These are phyloP conservation scores for Leishmania tropica DNA, from an alignment of 208 protist species.

Conservation along the genomic window DNA sequence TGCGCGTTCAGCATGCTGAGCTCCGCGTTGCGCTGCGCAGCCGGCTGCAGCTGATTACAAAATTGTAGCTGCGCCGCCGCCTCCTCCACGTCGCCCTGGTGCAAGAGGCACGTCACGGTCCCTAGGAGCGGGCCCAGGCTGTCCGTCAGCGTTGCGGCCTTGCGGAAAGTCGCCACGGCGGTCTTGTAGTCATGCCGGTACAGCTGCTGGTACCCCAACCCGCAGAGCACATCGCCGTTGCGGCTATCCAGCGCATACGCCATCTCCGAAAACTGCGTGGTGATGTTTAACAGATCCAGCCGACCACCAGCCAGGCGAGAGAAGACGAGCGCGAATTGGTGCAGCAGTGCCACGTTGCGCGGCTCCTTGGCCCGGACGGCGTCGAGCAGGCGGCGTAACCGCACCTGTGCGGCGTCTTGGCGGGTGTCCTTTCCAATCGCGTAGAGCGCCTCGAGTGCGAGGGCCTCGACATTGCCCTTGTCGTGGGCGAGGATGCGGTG, in stretches of 20 bases:
- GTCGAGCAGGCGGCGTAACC: slow-evolving; percentile 66
- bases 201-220: slow-evolving; percentile 80
- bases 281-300: slow-evolving; percentile 65
- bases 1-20: slow-evolving; percentile 81
- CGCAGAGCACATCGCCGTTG: slow-evolving; percentile 82
- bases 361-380: slow-evolving; percentile 74
- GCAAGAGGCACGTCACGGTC: slow-evolving; percentile 69
- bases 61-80: slow-evolving; percentile 87
- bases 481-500: slow-evolving; percentile 83
- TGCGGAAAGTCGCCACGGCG: slow-evolving; percentile 70
- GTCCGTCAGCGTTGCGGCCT: slow-evolving; percentile 80
- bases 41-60: slow-evolving; percentile 87
- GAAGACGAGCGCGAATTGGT: slow-evolving; percentile 73
- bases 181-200: slow-evolving; percentile 76
- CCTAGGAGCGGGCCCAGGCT: slow-evolving; percentile 78
- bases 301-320: slow-evolving; percentile 51
- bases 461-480: slow-evolving; percentile 77
- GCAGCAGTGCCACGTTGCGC: slow-evolving; percentile 76
- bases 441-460: slow-evolving; percentile 75
- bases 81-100: slow-evolving; percentile 67
- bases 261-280: slow-evolving; percentile 66
- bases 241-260: slow-evolving; percentile 57
- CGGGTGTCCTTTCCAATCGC: slow-evolving; percentile 80
- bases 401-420: slow-evolving; percentile 54
- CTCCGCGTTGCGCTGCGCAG: slow-evolving; percentile 77